phyloP scores from a whole-genome alignment of 2,329 filamentous ascomycete genomes.

The Aspergillus sp. region DNA sequence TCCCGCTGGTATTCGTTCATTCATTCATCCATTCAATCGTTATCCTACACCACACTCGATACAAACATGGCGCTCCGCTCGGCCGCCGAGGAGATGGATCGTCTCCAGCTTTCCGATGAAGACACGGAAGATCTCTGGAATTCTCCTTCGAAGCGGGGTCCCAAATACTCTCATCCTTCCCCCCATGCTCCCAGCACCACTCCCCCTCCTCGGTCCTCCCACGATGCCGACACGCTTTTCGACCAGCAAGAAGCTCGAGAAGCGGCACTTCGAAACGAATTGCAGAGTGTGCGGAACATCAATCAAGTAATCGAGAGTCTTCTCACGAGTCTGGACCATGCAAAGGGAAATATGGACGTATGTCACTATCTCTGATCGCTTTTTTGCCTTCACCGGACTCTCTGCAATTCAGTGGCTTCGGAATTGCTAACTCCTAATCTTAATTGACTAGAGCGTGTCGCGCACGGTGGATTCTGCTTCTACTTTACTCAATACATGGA shows the following conservation, averaged over 20 bases:
- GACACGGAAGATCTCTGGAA: slow-evolving; percentile 59
- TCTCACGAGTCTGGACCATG: slow-evolving; percentile 45
- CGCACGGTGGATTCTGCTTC: slow-evolving; percentile 84
- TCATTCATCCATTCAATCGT: neutral
- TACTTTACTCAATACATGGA: slow-evolving; percentile 90
- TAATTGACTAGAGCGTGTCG: slow-evolving; percentile 67
- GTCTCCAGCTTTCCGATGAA: slow-evolving; percentile 54
- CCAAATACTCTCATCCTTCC: slow-evolving; percentile 32
- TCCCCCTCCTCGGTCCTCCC: slow-evolving; percentile 32
- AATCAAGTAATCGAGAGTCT: slow-evolving; percentile 77
- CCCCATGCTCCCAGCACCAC: slow-evolving; percentile 38
- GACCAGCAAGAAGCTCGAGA: slow-evolving; percentile 70
- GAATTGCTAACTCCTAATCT: slow-evolving; percentile 6
- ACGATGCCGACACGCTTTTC: slow-evolving; percentile 54
- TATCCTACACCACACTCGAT: neutral
- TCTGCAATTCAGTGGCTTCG: neutral
- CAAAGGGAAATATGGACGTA: slow-evolving; percentile 52
- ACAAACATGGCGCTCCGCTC: slow-evolving; percentile 32
- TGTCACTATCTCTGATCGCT: slow-evolving; percentile 8
- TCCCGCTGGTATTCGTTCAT: neutral
- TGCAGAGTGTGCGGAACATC: slow-evolving; percentile 79
- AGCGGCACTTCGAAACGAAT: slow-evolving; percentile 70
- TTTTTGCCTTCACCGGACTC: too few relatives aligned
- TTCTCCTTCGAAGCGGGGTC: slow-evolving; percentile 49
- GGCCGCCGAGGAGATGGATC: slow-evolving; percentile 51